phyloP scores from a whole-genome alignment of 129 eudicot genomes.

The Silybum marianum region DNA sequence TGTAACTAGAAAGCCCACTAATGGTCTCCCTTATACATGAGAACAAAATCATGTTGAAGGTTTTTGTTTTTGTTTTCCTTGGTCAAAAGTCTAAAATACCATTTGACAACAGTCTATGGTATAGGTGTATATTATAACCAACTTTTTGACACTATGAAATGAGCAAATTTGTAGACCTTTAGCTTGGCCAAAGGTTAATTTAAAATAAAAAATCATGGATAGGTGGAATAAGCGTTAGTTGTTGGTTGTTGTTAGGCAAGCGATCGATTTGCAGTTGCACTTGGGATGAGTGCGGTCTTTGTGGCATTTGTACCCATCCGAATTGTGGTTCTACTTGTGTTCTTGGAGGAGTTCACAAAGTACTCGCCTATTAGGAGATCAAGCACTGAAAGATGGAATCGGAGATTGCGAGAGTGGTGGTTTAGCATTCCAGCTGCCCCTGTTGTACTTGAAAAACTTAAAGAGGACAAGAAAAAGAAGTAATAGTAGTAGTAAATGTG shows the following conservation, averaged over 20 bases:
- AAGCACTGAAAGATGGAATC: constrained; percentile 62
- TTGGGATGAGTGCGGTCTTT: constrained; percentile 50
- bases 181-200: not conserved
- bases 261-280: constrained; percentile 58
- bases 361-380: constrained; percentile 71
- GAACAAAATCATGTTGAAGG: not conserved
- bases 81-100: too few species aligned
- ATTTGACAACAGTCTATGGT: not conserved
- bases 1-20: not conserved
- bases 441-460: constrained; percentile 60
- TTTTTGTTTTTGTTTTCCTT: not conserved
- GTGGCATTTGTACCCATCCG: constrained; percentile 55
- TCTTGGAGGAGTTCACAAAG: constrained; percentile 70
- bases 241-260: constrained; percentile 63
- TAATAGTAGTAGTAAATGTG: constrained; percentile 9
- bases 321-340: constrained; percentile 48
- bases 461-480: constrained; percentile 77
- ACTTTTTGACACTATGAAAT: not conserved
- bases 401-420: constrained; percentile 96
- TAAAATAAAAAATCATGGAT: not conserved
- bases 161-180: not conserved
- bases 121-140: not conserved
- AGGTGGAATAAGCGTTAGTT: not conserved
- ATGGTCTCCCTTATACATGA: not conserved
- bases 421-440: constrained; percentile 98